Evolutionary conservation across 805 yeast genomes (phyloP), one percentile per base, ranked within the genome.

Genomic region (Isabelozyma heimii): DNA sequence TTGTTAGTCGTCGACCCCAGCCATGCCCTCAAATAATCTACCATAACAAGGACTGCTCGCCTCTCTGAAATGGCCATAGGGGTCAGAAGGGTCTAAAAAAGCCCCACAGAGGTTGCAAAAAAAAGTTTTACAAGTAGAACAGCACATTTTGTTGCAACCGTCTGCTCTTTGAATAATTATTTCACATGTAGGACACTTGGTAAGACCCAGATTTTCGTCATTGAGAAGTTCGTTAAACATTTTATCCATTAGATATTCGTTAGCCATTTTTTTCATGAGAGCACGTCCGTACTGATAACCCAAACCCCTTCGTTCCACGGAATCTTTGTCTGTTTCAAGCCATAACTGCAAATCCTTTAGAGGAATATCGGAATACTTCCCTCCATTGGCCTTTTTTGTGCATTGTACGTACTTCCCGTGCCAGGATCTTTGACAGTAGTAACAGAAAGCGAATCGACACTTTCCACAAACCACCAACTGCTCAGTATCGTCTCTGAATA

Each of bases 81-180:
- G 83, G 46, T 76, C 75, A 6, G 58, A 62, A 5, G 63, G 61
- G 16, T 62, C 54, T 48, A 80, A 56, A 13, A 61, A 52, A 2
- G 56, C 59, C 1, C 83, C 84, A 64, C 89, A 84, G 8, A 81
- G 41, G 50, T 77, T 79, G 57, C 89, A 83, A 52, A 84, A 83
- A 40, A 62, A 56, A 0, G 76, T 66, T 4, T 55, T 53, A 52
- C 89, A 84, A 5, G 73, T 63, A 0, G 70, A 53, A 56, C 89
- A 83, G 37, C 69, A 71, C 84, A 84, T 82, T 56, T 80, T 82
- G 56, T 83, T 83, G 60, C 88, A 84, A 5, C 88, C 89, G 53
- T 82, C 87, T 20, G 75, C 66, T 49, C 81, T 73, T 50, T 81
- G 81, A 5, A 81, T 75, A 6, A 75, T 75, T 2, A 75, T 56